A percentile compares a stretch with the other conserved stretches of the same genome.
These are phyloP conservation scores for Suillus hirtellus DNA, from an alignment of 768 basidiomycete species.

Conservation along the genomic window DNA sequence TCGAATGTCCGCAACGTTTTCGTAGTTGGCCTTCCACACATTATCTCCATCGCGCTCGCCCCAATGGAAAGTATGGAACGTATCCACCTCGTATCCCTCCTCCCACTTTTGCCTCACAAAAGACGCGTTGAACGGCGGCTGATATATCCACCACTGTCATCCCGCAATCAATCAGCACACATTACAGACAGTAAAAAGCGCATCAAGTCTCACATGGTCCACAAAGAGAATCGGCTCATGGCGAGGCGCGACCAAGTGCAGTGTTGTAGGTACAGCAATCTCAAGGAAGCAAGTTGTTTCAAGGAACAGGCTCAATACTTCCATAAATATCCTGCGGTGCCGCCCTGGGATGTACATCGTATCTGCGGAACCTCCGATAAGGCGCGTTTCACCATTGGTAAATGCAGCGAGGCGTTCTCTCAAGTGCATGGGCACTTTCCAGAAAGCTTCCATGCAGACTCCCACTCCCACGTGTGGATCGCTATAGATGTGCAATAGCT, in stretches of 20 bases:
- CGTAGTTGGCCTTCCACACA: conserved; percentile 35
- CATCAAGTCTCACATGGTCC: conserved; percentile 40
- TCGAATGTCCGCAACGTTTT: conserved; percentile 39
- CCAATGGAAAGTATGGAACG: conserved; percentile 55
- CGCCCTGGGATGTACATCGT: conserved; percentile 50
- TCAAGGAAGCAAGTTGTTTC: conserved; percentile 51
- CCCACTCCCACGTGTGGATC: conserved; percentile 46
- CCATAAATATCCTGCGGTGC: conserved; percentile 41
- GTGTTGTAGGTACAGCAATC: conserved; percentile 46
- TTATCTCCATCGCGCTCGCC: conserved; percentile 38
- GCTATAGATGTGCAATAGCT: conserved; percentile 17
- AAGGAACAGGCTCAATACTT: conserved; percentile 43
- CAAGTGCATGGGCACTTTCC: conserved; percentile 35
- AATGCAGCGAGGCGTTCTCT: conserved; percentile 39
- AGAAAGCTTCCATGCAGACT: conserved; percentile 45
- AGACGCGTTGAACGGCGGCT: conserved; percentile 45
- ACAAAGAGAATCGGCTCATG: conserved; percentile 45
- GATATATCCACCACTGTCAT: conserved; percentile 47
- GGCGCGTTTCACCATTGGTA: conserved; percentile 34
- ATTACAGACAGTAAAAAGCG: not conserved
- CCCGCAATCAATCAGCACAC: not conserved
- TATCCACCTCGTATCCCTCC: conserved; percentile 48
- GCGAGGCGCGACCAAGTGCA: conserved; percentile 43
- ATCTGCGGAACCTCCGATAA: conserved; percentile 50
- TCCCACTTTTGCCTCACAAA: conserved; percentile 50